phyloP scores from a whole-genome alignment of 1,284 basidiomycete species.

The Caloboletus firmus region DNA sequence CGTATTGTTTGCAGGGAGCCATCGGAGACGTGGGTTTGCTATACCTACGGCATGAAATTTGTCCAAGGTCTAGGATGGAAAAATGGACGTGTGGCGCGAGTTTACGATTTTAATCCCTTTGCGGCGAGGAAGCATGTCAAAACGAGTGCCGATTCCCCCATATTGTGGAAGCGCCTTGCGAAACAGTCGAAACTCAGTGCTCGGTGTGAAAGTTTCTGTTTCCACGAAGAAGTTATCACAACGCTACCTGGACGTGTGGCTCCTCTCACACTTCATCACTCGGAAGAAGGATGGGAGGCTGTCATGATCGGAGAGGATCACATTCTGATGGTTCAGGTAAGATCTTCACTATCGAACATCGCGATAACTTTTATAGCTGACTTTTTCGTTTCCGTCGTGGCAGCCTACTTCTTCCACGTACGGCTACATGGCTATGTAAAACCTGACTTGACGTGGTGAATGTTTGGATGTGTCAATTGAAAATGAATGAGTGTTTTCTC shows the following conservation, averaged over 20 bases:
- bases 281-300: slow-evolving; percentile 28
- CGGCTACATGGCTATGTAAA: slow-evolving; percentile 33
- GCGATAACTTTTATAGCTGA: slow-evolving; percentile 3
- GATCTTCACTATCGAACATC: not conserved
- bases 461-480: not conserved
- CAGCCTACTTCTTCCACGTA: slow-evolving; percentile 20
- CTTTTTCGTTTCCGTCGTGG: not conserved
- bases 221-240: slow-evolving; percentile 19
- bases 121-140: slow-evolving; percentile 18
- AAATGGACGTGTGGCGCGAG: slow-evolving; percentile 15
- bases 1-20: slow-evolving; percentile 40
- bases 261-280: slow-evolving; percentile 10
- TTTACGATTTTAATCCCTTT: slow-evolving; percentile 34
- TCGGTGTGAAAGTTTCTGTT: slow-evolving; percentile 18
- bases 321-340: slow-evolving; percentile 32
- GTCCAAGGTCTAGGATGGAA: slow-evolving; percentile 31
- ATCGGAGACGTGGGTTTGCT: slow-evolving; percentile 56
- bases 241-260: slow-evolving; percentile 32
- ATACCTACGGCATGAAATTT: slow-evolving; percentile 52
- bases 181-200: slow-evolving; percentile 1
- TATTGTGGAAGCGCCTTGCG: slow-evolving; percentile 22
- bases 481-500: slow-evolving; percentile 16
- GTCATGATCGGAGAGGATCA: slow-evolving; percentile 36
- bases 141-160: slow-evolving; percentile 5
- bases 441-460: not conserved